Conservation (phyloP, 176 grass and related monocot genomes). For the Eragrostis nindensis region DNA sequence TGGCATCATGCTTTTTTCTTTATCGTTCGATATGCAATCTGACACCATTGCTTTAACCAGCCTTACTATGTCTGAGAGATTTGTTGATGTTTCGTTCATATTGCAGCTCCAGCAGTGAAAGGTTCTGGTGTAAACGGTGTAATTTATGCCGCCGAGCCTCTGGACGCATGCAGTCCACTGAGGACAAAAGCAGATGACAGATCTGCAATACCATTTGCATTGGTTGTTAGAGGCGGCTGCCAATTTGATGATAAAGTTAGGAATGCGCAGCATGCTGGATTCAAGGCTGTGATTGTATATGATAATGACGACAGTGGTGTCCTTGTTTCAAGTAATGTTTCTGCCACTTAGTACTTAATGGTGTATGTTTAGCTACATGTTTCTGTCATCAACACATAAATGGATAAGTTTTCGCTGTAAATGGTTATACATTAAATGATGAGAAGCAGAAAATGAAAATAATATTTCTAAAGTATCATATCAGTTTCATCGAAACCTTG, state of each 20-base stretch:
- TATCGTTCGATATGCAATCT: conserved; percentile 13
- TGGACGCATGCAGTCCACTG: conserved; percentile 72
- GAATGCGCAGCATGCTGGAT: conserved; percentile 80
- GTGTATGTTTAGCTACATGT: background rate
- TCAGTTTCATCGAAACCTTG: background rate
- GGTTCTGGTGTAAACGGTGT: conserved; percentile 64
- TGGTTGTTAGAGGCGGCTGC: conserved; percentile 85
- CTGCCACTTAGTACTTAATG: background rate
- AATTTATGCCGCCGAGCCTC: conserved; percentile 64
- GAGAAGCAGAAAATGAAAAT: background rate
- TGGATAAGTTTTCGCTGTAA: background rate
- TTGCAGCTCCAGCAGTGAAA: conserved; percentile 71
- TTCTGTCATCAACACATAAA: background rate
- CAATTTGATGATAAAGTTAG: conserved; percentile 85
- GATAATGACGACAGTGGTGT: conserved; percentile 58
- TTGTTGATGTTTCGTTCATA: conserved; percentile 22
- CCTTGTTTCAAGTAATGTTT: conserved; percentile 82
- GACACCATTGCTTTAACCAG: background rate
- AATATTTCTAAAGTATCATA: background rate
- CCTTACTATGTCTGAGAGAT: conserved; percentile 10
- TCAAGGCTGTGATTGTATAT: conserved; percentile 77
- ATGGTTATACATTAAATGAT: conserved; percentile 7
- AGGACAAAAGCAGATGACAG: conserved; percentile 51
- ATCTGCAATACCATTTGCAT: conserved; percentile 58
- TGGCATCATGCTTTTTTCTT: background rate